These are phyloP conservation scores for Cercophora newfieldiana DNA, from an alignment of 495 filamentous ascomycete genomes.

Conservation along the genomic window DNA sequence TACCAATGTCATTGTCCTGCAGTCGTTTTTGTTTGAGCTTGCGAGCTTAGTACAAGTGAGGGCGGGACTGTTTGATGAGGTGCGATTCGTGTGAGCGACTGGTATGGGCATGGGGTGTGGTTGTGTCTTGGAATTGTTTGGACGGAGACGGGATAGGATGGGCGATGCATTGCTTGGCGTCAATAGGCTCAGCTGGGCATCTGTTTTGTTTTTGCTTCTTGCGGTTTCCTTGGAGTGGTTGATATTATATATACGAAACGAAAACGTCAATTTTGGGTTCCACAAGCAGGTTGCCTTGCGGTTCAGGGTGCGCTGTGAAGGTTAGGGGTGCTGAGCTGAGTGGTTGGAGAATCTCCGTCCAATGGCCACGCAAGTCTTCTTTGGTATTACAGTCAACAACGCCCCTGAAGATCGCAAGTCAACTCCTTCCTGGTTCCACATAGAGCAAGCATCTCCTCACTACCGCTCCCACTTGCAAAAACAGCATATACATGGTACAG, in stretches of 20 bases:
- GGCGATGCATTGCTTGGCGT: constrained; percentile 22
- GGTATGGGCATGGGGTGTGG: background rate
- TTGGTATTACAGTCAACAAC: too few relatives aligned
- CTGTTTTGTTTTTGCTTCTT: background rate
- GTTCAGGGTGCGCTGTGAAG: too few relatives aligned
- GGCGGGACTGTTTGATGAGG: constrained; percentile 83
- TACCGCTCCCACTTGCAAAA: too few relatives aligned
- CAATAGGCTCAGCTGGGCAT: background rate
- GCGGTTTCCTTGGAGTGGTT: background rate
- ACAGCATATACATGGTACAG: too few relatives aligned
- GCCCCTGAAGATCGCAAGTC: too few relatives aligned
- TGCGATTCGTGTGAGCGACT: constrained; percentile 58
- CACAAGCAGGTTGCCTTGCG: too few relatives aligned
- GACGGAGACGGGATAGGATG: background rate
- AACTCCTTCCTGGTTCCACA: too few relatives aligned
- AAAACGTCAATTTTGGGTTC: background rate
- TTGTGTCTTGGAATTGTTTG: background rate
- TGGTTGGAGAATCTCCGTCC: too few relatives aligned
- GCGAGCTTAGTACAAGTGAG: constrained; percentile 84
- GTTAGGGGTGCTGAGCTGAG: too few relatives aligned
- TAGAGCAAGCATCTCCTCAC: too few relatives aligned
- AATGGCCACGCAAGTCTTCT: too few relatives aligned
- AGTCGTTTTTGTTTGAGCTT: constrained; percentile 87
- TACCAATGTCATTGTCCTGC: constrained; percentile 72
- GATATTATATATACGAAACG: background rate